A percentile compares a stretch with the other conserved stretches of the same genome.
These are phyloP conservation scores for Yamadazyma scolyti DNA, from an alignment of 805 yeast species.

Conservation along the genomic window DNA sequence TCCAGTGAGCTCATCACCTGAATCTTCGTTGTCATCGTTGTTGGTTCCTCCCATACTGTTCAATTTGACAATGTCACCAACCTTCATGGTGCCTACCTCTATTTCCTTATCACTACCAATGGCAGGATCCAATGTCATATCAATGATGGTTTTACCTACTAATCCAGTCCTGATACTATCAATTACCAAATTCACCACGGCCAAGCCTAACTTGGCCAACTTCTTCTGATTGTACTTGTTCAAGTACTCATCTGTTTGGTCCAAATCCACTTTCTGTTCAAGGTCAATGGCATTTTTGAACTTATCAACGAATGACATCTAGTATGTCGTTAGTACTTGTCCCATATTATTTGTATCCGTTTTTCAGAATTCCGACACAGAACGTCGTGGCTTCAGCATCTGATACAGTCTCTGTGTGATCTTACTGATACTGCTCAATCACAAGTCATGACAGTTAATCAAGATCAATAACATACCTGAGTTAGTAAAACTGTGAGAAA, in stretches of 20 bases:
- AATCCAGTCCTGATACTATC: slow-evolving; percentile 69
- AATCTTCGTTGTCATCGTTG: slow-evolving; percentile 5
- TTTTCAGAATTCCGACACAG: slow-evolving; percentile 22
- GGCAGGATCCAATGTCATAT: slow-evolving; percentile 55
- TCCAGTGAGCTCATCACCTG: slow-evolving; percentile 45
- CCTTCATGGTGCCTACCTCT: slow-evolving; percentile 51
- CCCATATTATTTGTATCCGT: too few relatives aligned
- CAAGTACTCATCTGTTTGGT: slow-evolving; percentile 29
- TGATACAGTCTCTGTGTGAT: slow-evolving; percentile 7
- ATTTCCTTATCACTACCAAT: slow-evolving; percentile 28
- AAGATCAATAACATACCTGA: too few relatives aligned
- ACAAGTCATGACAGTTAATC: slow-evolving; percentile 3
- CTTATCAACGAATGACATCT: slow-evolving; percentile 11
- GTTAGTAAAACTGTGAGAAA: too few relatives aligned
- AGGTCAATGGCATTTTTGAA: slow-evolving; percentile 29
- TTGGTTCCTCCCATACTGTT: slow-evolving; percentile 39
- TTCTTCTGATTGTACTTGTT: slow-evolving; percentile 50
- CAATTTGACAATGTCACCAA: slow-evolving; percentile 74
- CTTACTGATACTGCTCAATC: slow-evolving; percentile 4
- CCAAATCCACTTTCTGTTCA: slow-evolving; percentile 35
- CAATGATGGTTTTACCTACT: slow-evolving; percentile 71
- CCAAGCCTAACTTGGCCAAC: slow-evolving; percentile 70
- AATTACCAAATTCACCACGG: slow-evolving; percentile 61
- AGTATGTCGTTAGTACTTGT: slow-evolving; percentile 8
- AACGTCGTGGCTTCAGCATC: slow-evolving; percentile 22